Percentiles rank a stretch among this genome's conserved stretches.
Evolutionary conservation across 495 filamentous ascomycete genomes (phyloP).

Genomic region (Penicillium canariense): DNA sequence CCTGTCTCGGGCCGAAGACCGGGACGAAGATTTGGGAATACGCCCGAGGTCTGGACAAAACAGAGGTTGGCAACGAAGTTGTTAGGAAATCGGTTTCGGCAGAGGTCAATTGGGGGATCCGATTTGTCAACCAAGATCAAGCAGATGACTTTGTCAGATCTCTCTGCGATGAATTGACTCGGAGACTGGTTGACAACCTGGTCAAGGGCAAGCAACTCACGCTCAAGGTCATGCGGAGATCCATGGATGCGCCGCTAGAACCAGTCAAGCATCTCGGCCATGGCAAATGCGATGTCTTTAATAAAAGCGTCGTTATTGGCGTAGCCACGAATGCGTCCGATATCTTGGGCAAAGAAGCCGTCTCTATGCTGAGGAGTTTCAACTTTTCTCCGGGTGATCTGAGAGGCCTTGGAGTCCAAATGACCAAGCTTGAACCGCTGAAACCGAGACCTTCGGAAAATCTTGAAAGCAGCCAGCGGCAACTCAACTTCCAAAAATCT

Average conservation of each 20-base stretch:
- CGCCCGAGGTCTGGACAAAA: conserved; percentile 79
- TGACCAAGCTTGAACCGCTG: conserved; percentile 84
- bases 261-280: conserved; percentile 94
- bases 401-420: conserved; percentile 82
- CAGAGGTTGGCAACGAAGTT: conserved; percentile 80
- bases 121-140: conserved; percentile 85
- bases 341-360: conserved; percentile 70
- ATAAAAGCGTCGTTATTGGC: conserved; percentile 79
- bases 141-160: conserved; percentile 86
- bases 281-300: conserved; percentile 90
- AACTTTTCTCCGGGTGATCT: conserved; percentile 86
- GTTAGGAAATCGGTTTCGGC: conserved; percentile 88
- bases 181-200: conserved; percentile 72
- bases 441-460: conserved; percentile 44
- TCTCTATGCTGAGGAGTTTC: conserved; percentile 78
- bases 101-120: conserved; percentile 97
- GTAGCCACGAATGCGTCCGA: conserved; percentile 74
- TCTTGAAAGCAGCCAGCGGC: conserved; percentile 61
- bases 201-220: conserved; percentile 86
- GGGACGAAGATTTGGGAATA: conserved; percentile 91
- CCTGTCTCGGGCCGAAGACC: conserved; percentile 81
- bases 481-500: conserved; percentile 55
- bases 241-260: conserved; percentile 83
- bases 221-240: conserved; percentile 87
- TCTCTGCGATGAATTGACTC: conserved; percentile 77